Percentiles rank a stretch among this genome's conserved stretches.
These are phyloP conservation scores for Lophium mytilinum DNA, from an alignment of 495 filamentous ascomycete species.

Conservation along the genomic window DNA sequence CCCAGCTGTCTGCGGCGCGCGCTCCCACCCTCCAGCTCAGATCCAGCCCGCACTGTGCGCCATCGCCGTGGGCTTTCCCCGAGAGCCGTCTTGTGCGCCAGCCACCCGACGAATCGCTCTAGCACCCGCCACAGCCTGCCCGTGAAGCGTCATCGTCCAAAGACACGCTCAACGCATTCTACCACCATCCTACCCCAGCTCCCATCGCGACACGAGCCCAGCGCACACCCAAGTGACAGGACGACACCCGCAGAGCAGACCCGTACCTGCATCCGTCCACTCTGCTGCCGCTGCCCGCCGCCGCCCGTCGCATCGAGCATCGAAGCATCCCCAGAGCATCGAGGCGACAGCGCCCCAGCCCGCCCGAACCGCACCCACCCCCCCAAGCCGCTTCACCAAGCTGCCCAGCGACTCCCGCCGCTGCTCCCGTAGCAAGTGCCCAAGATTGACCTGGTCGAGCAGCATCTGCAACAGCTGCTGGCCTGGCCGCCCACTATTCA, in stretches of 20 bases:
- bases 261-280: not conserved
- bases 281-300: not conserved
- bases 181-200: not conserved
- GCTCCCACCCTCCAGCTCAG: too few species aligned
- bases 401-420: not conserved
- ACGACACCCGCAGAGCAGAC: too few species aligned
- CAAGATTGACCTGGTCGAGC: not conserved
- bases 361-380: not conserved
- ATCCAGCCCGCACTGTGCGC: too few species aligned
- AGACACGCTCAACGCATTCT: not conserved
- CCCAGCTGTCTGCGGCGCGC: too few species aligned
- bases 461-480: conserved; percentile 3
- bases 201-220: not conserved
- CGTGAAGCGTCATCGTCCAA: not conserved
- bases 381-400: not conserved
- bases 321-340: too few species aligned
- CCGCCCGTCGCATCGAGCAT: not conserved
- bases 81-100: too few species aligned
- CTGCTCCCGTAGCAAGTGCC: not conserved
- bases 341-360: not conserved
- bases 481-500: not conserved
- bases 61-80: too few species aligned
- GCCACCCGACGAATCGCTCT: too few species aligned
- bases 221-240: not conserved
- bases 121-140: conserved; percentile 9